phyloP scores from a whole-genome alignment of 768 basidiomycete genomes.

The Sporobolomyces pararoseus region DNA sequence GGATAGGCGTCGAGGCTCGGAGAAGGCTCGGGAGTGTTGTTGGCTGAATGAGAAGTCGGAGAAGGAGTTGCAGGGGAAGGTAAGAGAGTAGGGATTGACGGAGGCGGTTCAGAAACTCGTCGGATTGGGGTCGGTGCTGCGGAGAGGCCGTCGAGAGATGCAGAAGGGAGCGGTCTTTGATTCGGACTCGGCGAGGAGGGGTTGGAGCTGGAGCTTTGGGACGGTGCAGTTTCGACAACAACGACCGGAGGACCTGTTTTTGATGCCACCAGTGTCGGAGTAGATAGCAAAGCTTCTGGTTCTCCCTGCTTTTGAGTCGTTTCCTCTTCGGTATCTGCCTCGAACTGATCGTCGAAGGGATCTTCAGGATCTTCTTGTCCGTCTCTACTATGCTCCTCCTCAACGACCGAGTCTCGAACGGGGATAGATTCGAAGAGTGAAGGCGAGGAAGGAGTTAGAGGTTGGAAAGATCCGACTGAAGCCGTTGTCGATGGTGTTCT shows the following conservation, averaged over 20 bases:
- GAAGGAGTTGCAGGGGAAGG: neutral
- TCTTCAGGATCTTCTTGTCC: neutral
- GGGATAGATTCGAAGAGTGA: neutral
- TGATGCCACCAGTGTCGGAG: too few species aligned
- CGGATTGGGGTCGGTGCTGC: neutral
- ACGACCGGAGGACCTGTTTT: neutral
- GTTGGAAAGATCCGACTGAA: neutral
- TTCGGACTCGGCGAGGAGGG: neutral
- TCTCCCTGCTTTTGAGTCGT: too few species aligned
- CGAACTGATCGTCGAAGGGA: constrained; percentile 24
- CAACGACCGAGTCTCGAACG: neutral
- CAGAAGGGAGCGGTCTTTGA: neutral
- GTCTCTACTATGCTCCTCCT: too few species aligned
- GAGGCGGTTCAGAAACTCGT: constrained; percentile 7
- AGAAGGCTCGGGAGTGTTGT: neutral
- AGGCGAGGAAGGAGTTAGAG: neutral
- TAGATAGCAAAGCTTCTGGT: too few species aligned
- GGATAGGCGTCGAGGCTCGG: neutral
- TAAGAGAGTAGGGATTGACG: neutral
- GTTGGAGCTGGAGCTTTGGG: neutral
- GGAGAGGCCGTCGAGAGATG: neutral
- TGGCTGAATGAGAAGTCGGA: neutral
- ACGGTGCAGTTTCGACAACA: neutral
- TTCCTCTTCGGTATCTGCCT: neutral
- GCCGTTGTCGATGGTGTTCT: neutral